Evolutionary conservation across 2,329 filamentous ascomycete genomes (phyloP).

Genomic region (Venturia pyrina): DNA sequence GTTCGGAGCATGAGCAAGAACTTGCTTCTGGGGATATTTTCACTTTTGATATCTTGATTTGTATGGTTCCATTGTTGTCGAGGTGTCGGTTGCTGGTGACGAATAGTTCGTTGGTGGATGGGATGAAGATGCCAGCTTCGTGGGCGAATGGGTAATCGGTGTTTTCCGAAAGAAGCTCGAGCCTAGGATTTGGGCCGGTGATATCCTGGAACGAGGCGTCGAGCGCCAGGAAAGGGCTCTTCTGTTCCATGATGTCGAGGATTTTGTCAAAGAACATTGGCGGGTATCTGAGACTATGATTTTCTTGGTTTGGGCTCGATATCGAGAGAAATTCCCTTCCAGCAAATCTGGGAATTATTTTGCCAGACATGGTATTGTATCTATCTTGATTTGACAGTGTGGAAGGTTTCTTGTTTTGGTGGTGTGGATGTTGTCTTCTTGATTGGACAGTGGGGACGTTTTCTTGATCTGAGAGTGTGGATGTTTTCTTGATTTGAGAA

Average conservation of each 20-base stretch:
- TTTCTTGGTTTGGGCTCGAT: no score
- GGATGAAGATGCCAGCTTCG: conserved; percentile 34
- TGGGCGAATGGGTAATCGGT: conserved; percentile 38
- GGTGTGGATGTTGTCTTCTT: no score
- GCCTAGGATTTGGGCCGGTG: conserved; percentile 25
- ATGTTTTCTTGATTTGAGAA: no score
- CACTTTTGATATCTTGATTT: conserved; percentile 16
- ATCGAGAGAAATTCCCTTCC: no score
- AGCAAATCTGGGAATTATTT: no score
- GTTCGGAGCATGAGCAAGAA: conserved; percentile 4
- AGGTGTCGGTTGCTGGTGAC: conserved; percentile 29
- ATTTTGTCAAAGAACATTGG: neutral
- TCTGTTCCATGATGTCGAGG: neutral
- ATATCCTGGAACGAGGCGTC: conserved; percentile 15
- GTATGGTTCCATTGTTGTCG: conserved; percentile 16
- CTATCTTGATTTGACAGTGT: no score
- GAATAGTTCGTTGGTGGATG: conserved; percentile 23
- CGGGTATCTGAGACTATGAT: no score
- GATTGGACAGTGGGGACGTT: no score
- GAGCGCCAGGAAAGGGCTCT: neutral
- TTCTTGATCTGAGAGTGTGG: no score
- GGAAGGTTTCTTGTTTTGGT: no score
- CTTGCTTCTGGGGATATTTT: conserved; percentile 5
- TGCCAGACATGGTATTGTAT: no score
- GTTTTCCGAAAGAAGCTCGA: conserved; percentile 31